A percentile compares a stretch with the other conserved stretches of the same genome.
These are phyloP conservation scores for Ilyonectria mors-panacis DNA, from an alignment of 2,329 filamentous ascomycete genomes.

Conservation along the genomic window DNA sequence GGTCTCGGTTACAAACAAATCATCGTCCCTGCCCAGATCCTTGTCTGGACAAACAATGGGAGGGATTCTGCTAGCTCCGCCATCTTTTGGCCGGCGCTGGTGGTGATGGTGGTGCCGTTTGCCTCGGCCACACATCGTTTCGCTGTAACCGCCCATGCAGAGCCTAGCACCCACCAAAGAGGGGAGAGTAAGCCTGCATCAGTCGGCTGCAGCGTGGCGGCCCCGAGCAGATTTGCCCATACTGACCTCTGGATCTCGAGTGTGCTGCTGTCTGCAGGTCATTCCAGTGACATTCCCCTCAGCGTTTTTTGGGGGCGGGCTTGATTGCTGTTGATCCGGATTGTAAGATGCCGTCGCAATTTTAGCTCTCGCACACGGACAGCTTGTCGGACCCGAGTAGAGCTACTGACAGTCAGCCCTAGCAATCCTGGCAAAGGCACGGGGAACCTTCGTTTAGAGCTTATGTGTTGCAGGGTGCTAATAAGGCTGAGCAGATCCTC, in stretches of 20 bases:
- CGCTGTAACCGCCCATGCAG: conserved; percentile 44
- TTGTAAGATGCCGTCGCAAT: conserved; percentile 4
- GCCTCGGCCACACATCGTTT: conserved; percentile 39
- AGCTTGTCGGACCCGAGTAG: background rate
- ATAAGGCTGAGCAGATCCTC: conserved; percentile 41
- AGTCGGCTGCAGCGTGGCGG: conserved; percentile 29
- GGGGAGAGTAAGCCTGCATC: conserved; percentile 24
- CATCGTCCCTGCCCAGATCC: conserved; percentile 31
- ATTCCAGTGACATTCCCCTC: conserved; percentile 1
- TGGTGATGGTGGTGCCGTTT: conserved; percentile 9
- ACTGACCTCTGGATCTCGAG: conserved; percentile 19
- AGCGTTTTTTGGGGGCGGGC: background rate
- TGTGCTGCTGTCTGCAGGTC: conserved; percentile 11
- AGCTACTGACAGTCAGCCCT: conserved; percentile 9
- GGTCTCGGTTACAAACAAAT: conserved; percentile 10
- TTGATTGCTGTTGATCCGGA: conserved; percentile 1
- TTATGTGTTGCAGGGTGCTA: conserved; percentile 33
- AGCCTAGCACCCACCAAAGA: conserved; percentile 17
- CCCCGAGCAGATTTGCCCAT: conserved; percentile 23
- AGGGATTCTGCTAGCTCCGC: conserved; percentile 14
- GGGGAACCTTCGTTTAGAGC: conserved; percentile 13
- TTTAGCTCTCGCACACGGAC: conserved; percentile 4
- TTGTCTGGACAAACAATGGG: conserved; percentile 29
- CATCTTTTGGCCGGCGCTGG: conserved; percentile 21
- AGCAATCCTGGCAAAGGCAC: background rate